A percentile compares a stretch with the other conserved stretches of the same genome.
Evolutionary conservation across 345 rosid species (phyloP).

Genomic region (Populus simonii): DNA sequence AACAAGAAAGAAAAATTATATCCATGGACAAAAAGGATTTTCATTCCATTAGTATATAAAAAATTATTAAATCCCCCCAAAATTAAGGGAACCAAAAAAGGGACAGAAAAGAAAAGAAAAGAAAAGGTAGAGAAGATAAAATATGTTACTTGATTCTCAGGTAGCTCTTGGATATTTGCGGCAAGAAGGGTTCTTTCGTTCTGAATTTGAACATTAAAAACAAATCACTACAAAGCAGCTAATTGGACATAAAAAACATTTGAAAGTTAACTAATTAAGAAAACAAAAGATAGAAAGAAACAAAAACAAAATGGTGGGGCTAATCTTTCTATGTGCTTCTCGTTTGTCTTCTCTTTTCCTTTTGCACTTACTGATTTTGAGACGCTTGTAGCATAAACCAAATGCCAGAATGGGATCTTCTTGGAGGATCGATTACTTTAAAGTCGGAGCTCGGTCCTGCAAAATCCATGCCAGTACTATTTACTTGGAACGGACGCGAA

Average conservation of each 20-base stretch:
- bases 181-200: constrained; percentile 78
- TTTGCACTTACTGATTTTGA: constrained; percentile 77
- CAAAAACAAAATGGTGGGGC: constrained; percentile 2
- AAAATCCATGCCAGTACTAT: constrained; percentile 41
- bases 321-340: neutral
- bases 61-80: neutral
- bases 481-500: constrained; percentile 52
- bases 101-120: neutral
- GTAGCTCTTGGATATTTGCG: constrained; percentile 92
- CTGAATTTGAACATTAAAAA: constrained; percentile 44
- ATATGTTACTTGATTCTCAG: constrained; percentile 86
- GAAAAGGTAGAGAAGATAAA: neutral
- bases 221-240: neutral
- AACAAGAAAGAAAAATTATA: constrained; percentile 4
- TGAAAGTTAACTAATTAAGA: neutral
- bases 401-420: constrained; percentile 80
- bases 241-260: neutral
- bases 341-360: neutral
- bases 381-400: constrained; percentile 97
- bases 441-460: constrained; percentile 68
- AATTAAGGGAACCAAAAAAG: neutral
- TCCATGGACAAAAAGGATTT: neutral
- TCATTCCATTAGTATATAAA: neutral
- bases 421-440: constrained; percentile 73
- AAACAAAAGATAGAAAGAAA: neutral